Conservation (phyloP, 2,329 filamentous ascomycete genomes). For the Botrytis squamosa region DNA sequence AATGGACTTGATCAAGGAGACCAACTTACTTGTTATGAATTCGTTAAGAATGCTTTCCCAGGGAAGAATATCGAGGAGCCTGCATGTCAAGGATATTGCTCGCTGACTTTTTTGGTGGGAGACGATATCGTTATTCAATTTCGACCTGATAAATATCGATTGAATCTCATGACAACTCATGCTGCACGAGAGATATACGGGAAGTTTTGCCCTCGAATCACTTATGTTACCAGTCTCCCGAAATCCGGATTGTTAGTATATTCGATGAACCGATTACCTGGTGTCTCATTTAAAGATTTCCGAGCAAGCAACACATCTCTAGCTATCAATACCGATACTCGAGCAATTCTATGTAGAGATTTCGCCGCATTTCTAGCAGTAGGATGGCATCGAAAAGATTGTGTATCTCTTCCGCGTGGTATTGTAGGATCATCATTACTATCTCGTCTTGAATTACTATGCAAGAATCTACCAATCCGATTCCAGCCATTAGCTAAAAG, state of each 20-base stretch:
- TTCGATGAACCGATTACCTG: constrained; percentile 44
- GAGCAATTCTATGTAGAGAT: constrained; percentile 42
- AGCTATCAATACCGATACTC: constrained; percentile 21
- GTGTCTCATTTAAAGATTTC: constrained; percentile 42
- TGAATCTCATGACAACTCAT: constrained; percentile 43
- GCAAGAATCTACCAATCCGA: constrained; percentile 40
- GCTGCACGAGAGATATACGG: constrained; percentile 45
- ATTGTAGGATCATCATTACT: constrained; percentile 45
- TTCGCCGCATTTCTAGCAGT: constrained; percentile 45
- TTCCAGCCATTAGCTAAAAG: constrained; percentile 30
- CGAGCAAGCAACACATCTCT: constrained; percentile 16
- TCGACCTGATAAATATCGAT: constrained; percentile 45
- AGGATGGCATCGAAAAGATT: constrained; percentile 39
- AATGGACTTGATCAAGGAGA: constrained; percentile 30
- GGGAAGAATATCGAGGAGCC: constrained; percentile 38
- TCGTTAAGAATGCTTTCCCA: constrained; percentile 40
- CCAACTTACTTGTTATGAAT: constrained; percentile 37
- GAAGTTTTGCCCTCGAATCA: constrained; percentile 45
- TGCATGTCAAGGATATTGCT: constrained; percentile 51
- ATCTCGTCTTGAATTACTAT: constrained; percentile 44
- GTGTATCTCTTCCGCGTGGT: constrained; percentile 30
- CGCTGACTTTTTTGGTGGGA: constrained; percentile 48
- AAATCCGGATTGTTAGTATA: constrained; percentile 41
- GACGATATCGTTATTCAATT: constrained; percentile 48
- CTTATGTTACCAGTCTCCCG: constrained; percentile 41